Conservation (phyloP, 148 eudicot genomes). For the Selenicereus undatus region DNA sequence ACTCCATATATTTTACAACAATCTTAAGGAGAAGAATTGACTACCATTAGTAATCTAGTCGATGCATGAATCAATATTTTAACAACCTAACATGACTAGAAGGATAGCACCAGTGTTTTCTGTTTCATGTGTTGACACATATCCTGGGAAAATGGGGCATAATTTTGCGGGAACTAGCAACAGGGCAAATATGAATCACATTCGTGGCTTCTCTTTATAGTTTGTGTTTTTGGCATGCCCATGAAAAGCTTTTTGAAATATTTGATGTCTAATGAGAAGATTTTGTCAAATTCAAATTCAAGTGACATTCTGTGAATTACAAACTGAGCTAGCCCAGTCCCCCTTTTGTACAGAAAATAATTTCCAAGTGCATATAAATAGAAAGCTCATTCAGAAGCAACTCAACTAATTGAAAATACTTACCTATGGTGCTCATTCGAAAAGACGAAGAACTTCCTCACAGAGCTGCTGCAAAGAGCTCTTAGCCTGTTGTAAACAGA, state of each 20-base stretch:
- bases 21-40: neutral
- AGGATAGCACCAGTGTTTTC: neutral
- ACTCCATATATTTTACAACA: neutral
- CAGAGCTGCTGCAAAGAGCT: constrained; percentile 69
- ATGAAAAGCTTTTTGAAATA: neutral
- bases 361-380: neutral
- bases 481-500: constrained; percentile 82
- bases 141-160: neutral
- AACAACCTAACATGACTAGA: neutral
- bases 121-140: neutral
- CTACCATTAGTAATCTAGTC: neutral
- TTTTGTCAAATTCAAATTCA: neutral
- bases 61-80: neutral
- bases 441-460: constrained; percentile 73
- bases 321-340: neutral
- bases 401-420: constrained; percentile 16
- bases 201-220: no score
- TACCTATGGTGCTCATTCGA: constrained; percentile 92
- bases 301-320: neutral
- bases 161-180: neutral
- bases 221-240: neutral
- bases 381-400: neutral
- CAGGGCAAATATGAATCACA: neutral
- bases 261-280: neutral
- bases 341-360: neutral